Base-by-base conservation (phyloP, 331 rosid genomes). In the Quercus phellos region DNA sequence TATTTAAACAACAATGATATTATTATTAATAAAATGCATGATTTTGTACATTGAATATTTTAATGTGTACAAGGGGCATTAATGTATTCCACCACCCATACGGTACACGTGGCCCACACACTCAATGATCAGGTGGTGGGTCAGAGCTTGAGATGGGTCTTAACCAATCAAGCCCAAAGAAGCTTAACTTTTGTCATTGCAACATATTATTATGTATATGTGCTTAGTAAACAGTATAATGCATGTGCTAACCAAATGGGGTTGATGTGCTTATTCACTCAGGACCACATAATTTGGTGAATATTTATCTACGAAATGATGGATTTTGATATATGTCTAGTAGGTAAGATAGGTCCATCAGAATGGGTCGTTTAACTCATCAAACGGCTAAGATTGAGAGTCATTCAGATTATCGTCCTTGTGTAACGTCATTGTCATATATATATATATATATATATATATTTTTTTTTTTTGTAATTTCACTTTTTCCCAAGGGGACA, bases 21-120 rank as follows among this genome's bases (percentile, higher is more conserved):
- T 79, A 83, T 78, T 76, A 76, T 87, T 83, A 71, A 54, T 73
- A 79, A 78, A 27, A 84, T 55, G 86, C 87, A 70, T 83, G 81
- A 83, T 83, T 72, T 26, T 61, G 80, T 84, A 77, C 74, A 61
- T 53, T 76, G 53, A 55, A 74, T 83, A 76, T 73, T 72, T 86
- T 73, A 82, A 60, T 84, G 43, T 75, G 74, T 77, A 74, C 22
- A 32, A 80, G 63, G 74, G 50, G 24, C 80, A 77, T 84, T 83
- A 58, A 85, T 83, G 80, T 46, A 79, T 73, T 77, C 74, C 74
- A 83, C 51, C 81, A 63, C 84, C 77, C 74, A 38, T 55, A 80
- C 83, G 85, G 83, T 86, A 82, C 92, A 85, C 89, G 88, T 90
- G 90, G 83, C 86, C 90, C 90, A 87, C 82, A 86, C 6, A 70